Conservation (phyloP, 805 yeast species). For the Ogataea ramenticola region DNA sequence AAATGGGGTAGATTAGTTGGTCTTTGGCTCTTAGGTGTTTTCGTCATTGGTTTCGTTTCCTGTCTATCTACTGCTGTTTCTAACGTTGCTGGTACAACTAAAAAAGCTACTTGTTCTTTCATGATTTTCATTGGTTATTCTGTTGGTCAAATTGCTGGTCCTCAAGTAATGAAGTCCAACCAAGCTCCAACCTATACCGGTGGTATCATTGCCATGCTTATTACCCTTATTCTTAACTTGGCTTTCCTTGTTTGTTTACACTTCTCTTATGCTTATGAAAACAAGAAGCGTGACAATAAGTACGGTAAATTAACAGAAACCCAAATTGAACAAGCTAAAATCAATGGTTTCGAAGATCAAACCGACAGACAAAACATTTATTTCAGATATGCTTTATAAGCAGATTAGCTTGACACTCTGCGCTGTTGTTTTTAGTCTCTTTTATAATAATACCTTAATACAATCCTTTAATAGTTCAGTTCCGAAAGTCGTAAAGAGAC, state of each 20-base stretch:
- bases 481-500: too few relatives aligned
- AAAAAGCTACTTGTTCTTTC: constrained; percentile 44
- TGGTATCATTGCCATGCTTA: constrained; percentile 46
- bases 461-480: too few relatives aligned
- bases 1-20: constrained; percentile 15
- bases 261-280: constrained; percentile 30
- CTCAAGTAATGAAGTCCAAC: constrained; percentile 48
- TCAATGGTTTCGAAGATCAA: constrained; percentile 48
- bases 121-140: constrained; percentile 52
- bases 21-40: constrained; percentile 10
- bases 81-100: constrained; percentile 58
- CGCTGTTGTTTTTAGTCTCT: too few relatives aligned
- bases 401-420: too few relatives aligned
- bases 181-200: constrained; percentile 48
- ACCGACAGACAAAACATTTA: constrained; percentile 53
- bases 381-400: constrained; percentile 39
- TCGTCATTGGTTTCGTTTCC: constrained; percentile 13
- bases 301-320: constrained; percentile 20
- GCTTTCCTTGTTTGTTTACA: constrained; percentile 12
- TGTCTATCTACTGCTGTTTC: constrained; percentile 20
- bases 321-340: constrained; percentile 17
- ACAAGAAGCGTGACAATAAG: constrained; percentile 35
- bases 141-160: constrained; percentile 53
- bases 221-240: constrained; percentile 28
- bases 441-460: too few relatives aligned